Evolutionary conservation across 179 eudicot genomes (phyloP).

Genomic region (Gypsophila paniculata): DNA sequence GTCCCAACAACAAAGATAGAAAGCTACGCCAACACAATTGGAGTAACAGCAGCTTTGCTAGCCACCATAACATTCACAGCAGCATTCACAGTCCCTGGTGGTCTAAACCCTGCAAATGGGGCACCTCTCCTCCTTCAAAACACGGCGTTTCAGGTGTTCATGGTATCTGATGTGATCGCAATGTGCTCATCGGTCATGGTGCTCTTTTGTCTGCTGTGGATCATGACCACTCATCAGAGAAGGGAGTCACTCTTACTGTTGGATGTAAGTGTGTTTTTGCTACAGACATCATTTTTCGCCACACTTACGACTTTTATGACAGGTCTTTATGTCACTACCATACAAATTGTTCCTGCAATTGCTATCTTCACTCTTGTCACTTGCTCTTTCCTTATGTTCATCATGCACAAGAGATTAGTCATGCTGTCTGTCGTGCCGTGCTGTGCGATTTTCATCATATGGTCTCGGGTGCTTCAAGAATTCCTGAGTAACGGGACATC

Average conservation of each 20-base stretch:
- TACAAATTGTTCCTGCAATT: too few relatives aligned
- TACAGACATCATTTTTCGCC: constrained; percentile 15
- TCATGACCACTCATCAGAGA: constrained; percentile 14
- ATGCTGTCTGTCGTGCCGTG: not conserved
- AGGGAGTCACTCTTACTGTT: constrained; percentile 17
- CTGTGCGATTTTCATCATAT: not conserved
- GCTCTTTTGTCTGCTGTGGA: constrained; percentile 21
- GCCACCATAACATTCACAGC: constrained; percentile 23
- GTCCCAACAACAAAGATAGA: constrained; percentile 4
- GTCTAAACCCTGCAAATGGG: constrained; percentile 10
- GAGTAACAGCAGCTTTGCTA: constrained; percentile 18
- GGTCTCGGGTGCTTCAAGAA: not conserved
- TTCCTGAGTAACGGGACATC: too few relatives aligned
- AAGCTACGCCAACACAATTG: constrained; percentile 17
- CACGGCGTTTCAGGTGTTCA: constrained; percentile 19
- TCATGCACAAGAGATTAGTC: constrained; percentile 12
- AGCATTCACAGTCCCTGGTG: constrained; percentile 15
- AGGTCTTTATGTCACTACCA: too few relatives aligned
- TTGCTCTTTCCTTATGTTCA: too few relatives aligned
- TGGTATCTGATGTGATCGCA: constrained; percentile 21
- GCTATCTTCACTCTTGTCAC: too few relatives aligned
- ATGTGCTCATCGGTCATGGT: constrained; percentile 26
- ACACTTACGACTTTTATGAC: constrained; percentile 18
- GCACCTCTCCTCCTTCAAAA: constrained; percentile 3
- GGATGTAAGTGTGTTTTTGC: constrained; percentile 11